Evolutionary conservation across 768 basidiomycete genomes (phyloP), one percentile per base, ranked within the genome.

Genomic region (Hypholoma sublateritium): DNA sequence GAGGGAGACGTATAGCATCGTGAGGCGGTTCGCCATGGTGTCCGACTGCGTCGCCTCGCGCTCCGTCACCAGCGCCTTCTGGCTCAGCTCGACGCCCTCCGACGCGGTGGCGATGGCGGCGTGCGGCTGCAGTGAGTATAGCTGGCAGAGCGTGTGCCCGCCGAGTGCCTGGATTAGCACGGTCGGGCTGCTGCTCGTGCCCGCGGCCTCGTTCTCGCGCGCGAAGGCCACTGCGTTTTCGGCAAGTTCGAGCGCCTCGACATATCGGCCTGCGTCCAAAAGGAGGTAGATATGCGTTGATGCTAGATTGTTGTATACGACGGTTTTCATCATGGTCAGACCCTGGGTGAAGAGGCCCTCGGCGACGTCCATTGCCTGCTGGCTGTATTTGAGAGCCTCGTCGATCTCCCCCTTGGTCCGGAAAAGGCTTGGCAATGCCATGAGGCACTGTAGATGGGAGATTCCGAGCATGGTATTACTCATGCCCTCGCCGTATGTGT

Each of bases 221-320:
- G 24, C 42, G 17, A 24, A 17, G 2, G 14, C 13, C 1, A 42
- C 51, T 4, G 41, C 8, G 11, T 16, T 24, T 36, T 17, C 13
- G 14, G 41, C 24, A 4, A 53, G 39, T 42, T 53, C 37, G 11
- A 53, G 21, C n/a, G 51, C 51, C 25, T 53, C 51, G 4, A 39
- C 17, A 34, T 53, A 53, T 5, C 42, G 39, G 5, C 51, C 51
- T 11, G 51, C 51, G 24, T 53, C 51, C 13, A 21, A 53, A 2
- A 53, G 41, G 16, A 53, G 39, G 25, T 53, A 53, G 1, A 53
- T 25, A 17, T 53, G 51, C n/a, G 39, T 32, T 11, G 51, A 53
- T 2, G 39, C 11, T 17, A 53, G 39, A 25, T 53, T 53, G 34
- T 21, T 44, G 25, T 44, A 36, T 2, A 53, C 12, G 16, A 21